phyloP scores from a whole-genome alignment of 257 asterid genomes.

The Nicotiana noctiflora region DNA sequence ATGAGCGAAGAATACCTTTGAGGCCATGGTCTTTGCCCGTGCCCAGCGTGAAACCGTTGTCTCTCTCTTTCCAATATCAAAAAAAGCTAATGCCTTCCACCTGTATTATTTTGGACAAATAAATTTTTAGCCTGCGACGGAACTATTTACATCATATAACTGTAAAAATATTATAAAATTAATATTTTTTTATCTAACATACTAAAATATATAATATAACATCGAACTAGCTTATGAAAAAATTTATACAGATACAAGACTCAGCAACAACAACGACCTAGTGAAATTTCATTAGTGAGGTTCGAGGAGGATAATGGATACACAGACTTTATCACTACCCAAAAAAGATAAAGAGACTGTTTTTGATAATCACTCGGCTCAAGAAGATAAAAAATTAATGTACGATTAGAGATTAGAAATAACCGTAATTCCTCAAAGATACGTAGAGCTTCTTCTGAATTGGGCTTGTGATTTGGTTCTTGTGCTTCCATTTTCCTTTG shows the following conservation, averaged over 20 bases:
- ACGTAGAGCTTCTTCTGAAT: neutral
- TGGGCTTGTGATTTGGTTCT: neutral
- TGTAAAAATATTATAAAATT: too few relatives aligned
- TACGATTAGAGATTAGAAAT: too few relatives aligned
- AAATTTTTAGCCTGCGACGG: too few relatives aligned
- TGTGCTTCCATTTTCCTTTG: neutral
- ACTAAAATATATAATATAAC: too few relatives aligned
- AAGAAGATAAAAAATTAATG: too few relatives aligned
- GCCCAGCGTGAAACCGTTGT: constrained; percentile 20
- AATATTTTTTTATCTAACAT: too few relatives aligned
- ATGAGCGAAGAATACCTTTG: constrained; percentile 16
- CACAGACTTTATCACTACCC: too few relatives aligned
- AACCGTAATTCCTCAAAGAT: too few relatives aligned
- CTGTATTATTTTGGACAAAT: neutral
- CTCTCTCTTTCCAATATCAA: constrained; percentile 12
- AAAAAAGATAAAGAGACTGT: accelerated
- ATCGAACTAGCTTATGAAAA: neutral
- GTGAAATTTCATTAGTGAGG: too few relatives aligned
- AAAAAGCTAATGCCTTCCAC: constrained; percentile 6
- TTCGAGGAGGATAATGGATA: too few relatives aligned
- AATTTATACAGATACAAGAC: neutral
- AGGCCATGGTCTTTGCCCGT: constrained; percentile 8
- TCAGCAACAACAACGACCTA: neutral
- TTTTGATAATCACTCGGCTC: too few relatives aligned
- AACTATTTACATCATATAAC: too few relatives aligned